phyloP scores from a whole-genome alignment of 2,329 filamentous ascomycete species.

The Cercospora zeina region DNA sequence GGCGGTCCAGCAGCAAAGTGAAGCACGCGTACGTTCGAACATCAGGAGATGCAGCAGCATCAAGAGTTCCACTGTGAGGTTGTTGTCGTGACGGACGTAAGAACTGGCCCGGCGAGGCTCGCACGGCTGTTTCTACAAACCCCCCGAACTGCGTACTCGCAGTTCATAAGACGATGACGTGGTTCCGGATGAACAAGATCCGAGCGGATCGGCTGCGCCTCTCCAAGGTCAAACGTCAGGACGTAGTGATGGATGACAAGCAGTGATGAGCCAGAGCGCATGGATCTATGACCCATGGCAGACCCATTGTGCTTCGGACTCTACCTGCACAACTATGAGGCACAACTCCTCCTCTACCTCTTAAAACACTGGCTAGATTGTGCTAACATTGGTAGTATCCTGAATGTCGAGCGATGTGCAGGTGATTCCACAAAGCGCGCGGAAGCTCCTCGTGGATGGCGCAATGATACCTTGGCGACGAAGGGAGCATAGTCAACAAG shows the following conservation, averaged over 20 bases:
- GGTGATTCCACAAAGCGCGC: not conserved
- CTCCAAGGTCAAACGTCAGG: not conserved
- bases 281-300: not conserved
- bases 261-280: not conserved
- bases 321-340: not conserved
- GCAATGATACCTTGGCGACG: not conserved
- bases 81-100: not conserved
- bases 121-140: not conserved
- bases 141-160: not conserved
- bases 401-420: not conserved
- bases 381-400: not conserved
- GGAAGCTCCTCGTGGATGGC: not conserved
- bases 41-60: not conserved
- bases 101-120: not conserved
- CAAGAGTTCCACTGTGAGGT: not conserved
- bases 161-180: not conserved
- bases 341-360: not conserved
- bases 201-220: not conserved
- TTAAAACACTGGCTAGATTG: not conserved
- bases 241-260: not conserved
- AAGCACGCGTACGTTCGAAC: not conserved
- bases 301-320: not conserved
- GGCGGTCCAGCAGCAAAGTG: not conserved
- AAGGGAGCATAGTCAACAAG: not conserved
- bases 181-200: not conserved